Percentiles rank a stretch among this genome's conserved stretches.
These are phyloP conservation scores for Cyberlindnera euphorbiae DNA, from an alignment of 805 yeast species.

Conservation along the genomic window DNA sequence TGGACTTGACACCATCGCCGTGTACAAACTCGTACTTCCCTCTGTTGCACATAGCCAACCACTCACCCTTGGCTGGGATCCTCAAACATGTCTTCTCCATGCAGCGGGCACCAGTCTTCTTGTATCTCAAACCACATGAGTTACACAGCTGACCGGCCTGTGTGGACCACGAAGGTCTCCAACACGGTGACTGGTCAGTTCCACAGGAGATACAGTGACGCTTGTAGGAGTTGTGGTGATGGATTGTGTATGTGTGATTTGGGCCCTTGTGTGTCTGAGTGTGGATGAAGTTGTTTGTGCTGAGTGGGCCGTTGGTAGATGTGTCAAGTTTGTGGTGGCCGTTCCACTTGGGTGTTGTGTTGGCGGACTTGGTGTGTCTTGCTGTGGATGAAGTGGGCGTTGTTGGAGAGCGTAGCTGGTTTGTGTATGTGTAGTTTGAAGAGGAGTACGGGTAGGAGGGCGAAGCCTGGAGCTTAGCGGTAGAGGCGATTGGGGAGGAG, in stretches of 20 bases:
- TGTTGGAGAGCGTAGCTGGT: constrained; percentile 7
- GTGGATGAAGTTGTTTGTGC: constrained; percentile 22
- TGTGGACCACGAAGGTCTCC: constrained; percentile 97
- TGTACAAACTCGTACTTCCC: constrained; percentile 40
- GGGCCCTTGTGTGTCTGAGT: constrained; percentile 26
- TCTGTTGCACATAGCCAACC: constrained; percentile 79
- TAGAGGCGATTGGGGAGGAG: too few species aligned
- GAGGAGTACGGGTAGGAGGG: constrained; percentile 5
- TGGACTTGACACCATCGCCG: constrained; percentile 24
- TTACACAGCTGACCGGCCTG: constrained; percentile 94
- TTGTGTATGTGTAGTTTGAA: constrained; percentile 11
- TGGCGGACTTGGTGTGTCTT: constrained; percentile 3
- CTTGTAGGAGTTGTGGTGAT: constrained; percentile 23
- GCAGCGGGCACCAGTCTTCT: constrained; percentile 92
- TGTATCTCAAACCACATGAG: constrained; percentile 91
- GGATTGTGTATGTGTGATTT: constrained; percentile 27
- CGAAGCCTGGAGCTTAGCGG: too few species aligned
- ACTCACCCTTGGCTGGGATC: constrained; percentile 95
- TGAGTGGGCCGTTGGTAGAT: constrained; percentile 13
- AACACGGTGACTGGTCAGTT: constrained; percentile 88
- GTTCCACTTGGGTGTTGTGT: constrained; percentile 8
- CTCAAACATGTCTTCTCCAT: constrained; percentile 68
- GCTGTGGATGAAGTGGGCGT: constrained; percentile 9
- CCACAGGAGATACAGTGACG: constrained; percentile 88
- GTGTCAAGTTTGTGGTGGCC: constrained; percentile 17